phyloP scores from a whole-genome alignment of 202 grass and related monocot genomes.

The Sporobolus alterniflorus region DNA sequence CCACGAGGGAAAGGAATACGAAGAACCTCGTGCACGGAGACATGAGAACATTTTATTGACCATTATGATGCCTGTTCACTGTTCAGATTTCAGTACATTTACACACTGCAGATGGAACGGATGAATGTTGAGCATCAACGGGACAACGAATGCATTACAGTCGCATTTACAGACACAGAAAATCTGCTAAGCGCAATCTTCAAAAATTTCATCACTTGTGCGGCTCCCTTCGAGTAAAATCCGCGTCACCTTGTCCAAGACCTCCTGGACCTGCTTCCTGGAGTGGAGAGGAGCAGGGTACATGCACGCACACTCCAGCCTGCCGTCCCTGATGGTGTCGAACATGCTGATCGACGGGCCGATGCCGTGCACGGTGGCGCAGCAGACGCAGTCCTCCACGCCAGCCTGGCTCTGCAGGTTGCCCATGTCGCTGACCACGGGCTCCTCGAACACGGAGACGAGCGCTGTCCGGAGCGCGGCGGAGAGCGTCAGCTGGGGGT shows the following conservation, averaged over 20 bases:
- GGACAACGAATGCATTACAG: background rate
- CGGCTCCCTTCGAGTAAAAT: conserved; percentile 49
- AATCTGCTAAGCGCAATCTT: conserved; percentile 14
- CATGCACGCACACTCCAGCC: conserved; percentile 64
- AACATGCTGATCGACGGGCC: conserved; percentile 80
- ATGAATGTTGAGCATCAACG: background rate
- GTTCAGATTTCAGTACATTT: background rate
- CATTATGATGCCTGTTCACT: background rate
- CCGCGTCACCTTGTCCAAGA: conserved; percentile 60
- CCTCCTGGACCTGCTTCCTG: conserved; percentile 62
- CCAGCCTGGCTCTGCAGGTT: conserved; percentile 49
- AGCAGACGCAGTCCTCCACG: conserved; percentile 71
- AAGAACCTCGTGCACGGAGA: background rate
- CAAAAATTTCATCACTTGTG: background rate
- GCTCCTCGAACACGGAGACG: conserved; percentile 85
- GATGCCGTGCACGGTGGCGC: conserved; percentile 72
- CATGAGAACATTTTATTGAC: background rate
- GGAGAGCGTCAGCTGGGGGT: conserved; percentile 67
- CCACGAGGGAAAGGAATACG: background rate
- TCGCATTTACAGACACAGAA: background rate
- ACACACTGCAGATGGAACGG: background rate
- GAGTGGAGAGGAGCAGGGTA: conserved; percentile 92
- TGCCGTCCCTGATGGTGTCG: conserved; percentile 69
- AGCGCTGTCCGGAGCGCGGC: conserved; percentile 73
- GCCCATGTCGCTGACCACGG: conserved; percentile 29